These are phyloP conservation scores for Alternaria infectoria DNA, from an alignment of 2,329 filamentous ascomycete genomes.

Conservation along the genomic window DNA sequence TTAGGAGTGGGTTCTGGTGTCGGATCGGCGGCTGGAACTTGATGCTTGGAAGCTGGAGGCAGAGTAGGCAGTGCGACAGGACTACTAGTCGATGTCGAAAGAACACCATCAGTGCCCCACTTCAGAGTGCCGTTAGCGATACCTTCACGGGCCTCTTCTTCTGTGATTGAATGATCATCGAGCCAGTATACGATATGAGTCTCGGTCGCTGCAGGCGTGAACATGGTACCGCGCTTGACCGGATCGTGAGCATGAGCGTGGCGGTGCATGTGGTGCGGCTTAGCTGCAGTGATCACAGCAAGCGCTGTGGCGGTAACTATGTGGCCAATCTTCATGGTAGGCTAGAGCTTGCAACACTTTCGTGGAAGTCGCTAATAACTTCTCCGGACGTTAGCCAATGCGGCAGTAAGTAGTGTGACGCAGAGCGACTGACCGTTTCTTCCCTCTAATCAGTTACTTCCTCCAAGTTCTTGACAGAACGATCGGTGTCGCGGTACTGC, in stretches of 20 bases:
- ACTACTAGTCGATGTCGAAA: constrained; percentile 37
- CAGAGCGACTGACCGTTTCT: constrained; percentile 11
- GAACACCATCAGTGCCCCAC: constrained; percentile 68
- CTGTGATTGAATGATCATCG: constrained; percentile 66
- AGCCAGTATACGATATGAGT: constrained; percentile 75
- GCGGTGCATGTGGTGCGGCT: constrained; percentile 64
- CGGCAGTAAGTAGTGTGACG: background rate
- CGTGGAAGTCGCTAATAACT: constrained; percentile 3
- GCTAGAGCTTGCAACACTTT: constrained; percentile 9
- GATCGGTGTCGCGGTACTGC: background rate
- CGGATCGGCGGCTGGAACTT: constrained; percentile 4
- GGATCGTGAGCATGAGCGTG: constrained; percentile 52
- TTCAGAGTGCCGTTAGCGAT: constrained; percentile 70
- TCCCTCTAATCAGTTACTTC: background rate
- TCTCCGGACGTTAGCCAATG: constrained; percentile 15
- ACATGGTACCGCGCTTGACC: constrained; percentile 57
- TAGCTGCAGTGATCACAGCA: constrained; percentile 60
- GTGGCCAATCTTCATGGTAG: constrained; percentile 45
- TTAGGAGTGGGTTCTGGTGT: constrained; percentile 3
- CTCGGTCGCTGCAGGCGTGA: constrained; percentile 62
- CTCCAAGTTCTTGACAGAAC: background rate
- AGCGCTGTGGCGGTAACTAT: constrained; percentile 48
- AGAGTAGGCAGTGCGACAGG: constrained; percentile 24
- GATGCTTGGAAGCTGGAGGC: constrained; percentile 14
- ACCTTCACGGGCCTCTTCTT: constrained; percentile 72